Evolutionary conservation across 2,329 filamentous ascomycete species (phyloP).

Genomic region (Stagonosporopsis vannaccii): DNA sequence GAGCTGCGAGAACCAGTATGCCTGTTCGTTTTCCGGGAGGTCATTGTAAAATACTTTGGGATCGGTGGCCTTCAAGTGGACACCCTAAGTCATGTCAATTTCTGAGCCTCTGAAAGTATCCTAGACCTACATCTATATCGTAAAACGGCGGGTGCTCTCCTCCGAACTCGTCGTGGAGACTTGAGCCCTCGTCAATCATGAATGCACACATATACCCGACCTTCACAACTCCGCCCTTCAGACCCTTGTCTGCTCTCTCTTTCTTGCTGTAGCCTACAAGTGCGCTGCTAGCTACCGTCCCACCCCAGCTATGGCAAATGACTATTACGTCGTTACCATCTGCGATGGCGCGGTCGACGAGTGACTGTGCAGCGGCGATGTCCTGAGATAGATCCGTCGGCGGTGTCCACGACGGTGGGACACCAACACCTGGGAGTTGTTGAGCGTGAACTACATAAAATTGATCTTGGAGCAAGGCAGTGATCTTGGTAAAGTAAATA

Average conservation of each 20-base stretch:
- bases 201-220: constrained; percentile 50
- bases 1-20: constrained; percentile 29
- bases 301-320: constrained; percentile 56
- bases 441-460: constrained; percentile 41
- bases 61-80: constrained; percentile 5
- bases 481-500: constrained; percentile 34
- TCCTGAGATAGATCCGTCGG: constrained; percentile 44
- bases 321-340: constrained; percentile 53
- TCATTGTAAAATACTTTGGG: constrained; percentile 41
- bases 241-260: constrained; percentile 43
- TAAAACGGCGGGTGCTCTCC: constrained; percentile 1
- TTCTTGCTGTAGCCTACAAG: constrained; percentile 45
- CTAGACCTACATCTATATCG: neutral
- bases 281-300: constrained; percentile 49
- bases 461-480: constrained; percentile 34
- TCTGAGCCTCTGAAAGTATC: no score
- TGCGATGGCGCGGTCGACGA: constrained; percentile 46
- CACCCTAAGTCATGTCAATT: neutral
- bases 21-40: constrained; percentile 30
- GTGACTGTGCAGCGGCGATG: constrained; percentile 41
- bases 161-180: neutral
- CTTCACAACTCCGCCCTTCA: constrained; percentile 50
- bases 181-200: constrained; percentile 20
- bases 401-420: constrained; percentile 22
- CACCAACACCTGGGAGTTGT: constrained; percentile 40